Evolutionary conservation across 2,329 filamentous ascomycete species (phyloP).

Genomic region (Diaporthe eres): DNA sequence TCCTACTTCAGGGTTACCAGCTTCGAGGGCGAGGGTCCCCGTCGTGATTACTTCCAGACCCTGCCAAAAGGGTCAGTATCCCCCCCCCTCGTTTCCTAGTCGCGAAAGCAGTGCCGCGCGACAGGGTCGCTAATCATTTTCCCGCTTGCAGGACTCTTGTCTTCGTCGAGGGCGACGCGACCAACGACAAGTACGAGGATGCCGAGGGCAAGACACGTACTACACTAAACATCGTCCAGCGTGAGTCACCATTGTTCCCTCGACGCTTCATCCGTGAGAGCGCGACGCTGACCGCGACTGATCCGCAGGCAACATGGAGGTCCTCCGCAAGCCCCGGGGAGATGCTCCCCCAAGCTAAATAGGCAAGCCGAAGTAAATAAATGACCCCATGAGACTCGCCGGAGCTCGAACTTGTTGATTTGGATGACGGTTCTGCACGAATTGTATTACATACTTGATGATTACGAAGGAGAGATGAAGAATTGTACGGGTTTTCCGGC

Average conservation of each 20-base stretch:
- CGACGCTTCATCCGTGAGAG: neutral
- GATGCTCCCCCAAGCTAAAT: slow-evolving; percentile 25
- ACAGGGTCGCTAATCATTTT: slow-evolving; percentile 3
- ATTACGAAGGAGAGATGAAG: slow-evolving; percentile 16
- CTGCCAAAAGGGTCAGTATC: slow-evolving; percentile 86
- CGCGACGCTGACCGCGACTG: slow-evolving; percentile 36
- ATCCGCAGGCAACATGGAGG: slow-evolving; percentile 60
- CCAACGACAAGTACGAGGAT: slow-evolving; percentile 76
- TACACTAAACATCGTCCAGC: slow-evolving; percentile 80
- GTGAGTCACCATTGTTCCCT: slow-evolving; percentile 68
- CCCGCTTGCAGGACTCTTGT: slow-evolving; percentile 76
- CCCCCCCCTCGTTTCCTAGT: no score
- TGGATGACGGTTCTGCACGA: slow-evolving; percentile 1
- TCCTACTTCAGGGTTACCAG: slow-evolving; percentile 88
- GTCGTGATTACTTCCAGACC: slow-evolving; percentile 79
- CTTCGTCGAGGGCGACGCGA: slow-evolving; percentile 86
- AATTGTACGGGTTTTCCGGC: slow-evolving; percentile 18
- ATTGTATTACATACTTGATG: slow-evolving; percentile 31
- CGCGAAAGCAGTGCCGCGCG: neutral
- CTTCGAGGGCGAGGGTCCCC: slow-evolving; percentile 77
- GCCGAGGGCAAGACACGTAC: slow-evolving; percentile 77
- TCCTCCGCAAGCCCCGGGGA: slow-evolving; percentile 53
- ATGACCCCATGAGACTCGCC: neutral
- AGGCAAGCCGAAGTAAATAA: neutral
- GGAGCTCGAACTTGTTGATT: neutral